phyloP scores from a whole-genome alignment of 1,284 basidiomycete species.

The Moesziomyces parantarcticus region DNA sequence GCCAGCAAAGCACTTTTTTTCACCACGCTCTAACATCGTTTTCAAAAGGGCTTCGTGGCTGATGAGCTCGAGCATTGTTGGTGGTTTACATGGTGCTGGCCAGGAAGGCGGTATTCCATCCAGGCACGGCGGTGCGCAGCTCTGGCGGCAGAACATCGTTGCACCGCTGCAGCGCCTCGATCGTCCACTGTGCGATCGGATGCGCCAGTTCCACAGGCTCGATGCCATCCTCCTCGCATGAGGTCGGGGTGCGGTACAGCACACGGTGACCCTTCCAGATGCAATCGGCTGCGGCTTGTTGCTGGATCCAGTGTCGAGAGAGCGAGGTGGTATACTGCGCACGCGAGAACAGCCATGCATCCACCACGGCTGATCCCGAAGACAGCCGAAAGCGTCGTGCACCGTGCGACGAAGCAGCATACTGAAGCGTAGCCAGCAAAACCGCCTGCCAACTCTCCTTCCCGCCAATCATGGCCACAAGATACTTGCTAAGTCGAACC shows the following conservation, averaged over 20 bases:
- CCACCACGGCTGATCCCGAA: not conserved
- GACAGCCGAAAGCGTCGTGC: slow-evolving; percentile 19
- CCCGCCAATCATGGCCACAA: not conserved
- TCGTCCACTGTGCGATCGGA: slow-evolving; percentile 3
- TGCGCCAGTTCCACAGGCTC: slow-evolving; percentile 11
- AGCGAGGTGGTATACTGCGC: slow-evolving; percentile 24
- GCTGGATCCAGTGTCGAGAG: not conserved
- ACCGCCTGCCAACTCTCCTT: slow-evolving; percentile 3
- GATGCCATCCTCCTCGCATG: not conserved
- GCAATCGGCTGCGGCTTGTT: not conserved
- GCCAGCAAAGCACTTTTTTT: no score
- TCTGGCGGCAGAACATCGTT: slow-evolving; percentile 4
- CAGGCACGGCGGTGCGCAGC: slow-evolving; percentile 5
- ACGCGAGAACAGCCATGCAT: slow-evolving; percentile 30
- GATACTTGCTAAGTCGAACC: slow-evolving; percentile 26
- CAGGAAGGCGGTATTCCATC: slow-evolving; percentile 15
- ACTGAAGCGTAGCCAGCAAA: slow-evolving; percentile 11
- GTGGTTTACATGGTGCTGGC: not conserved
- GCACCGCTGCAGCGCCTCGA: slow-evolving; percentile 2
- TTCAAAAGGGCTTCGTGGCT: no score
- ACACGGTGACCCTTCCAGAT: slow-evolving; percentile 19
- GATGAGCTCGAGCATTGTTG: no score
- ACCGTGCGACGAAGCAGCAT: slow-evolving; percentile 24
- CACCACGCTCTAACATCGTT: no score
- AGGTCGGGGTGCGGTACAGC: slow-evolving; percentile 7